Evolutionary conservation across 768 basidiomycete species (phyloP).

Genomic region (Suillus hirtellus): DNA sequence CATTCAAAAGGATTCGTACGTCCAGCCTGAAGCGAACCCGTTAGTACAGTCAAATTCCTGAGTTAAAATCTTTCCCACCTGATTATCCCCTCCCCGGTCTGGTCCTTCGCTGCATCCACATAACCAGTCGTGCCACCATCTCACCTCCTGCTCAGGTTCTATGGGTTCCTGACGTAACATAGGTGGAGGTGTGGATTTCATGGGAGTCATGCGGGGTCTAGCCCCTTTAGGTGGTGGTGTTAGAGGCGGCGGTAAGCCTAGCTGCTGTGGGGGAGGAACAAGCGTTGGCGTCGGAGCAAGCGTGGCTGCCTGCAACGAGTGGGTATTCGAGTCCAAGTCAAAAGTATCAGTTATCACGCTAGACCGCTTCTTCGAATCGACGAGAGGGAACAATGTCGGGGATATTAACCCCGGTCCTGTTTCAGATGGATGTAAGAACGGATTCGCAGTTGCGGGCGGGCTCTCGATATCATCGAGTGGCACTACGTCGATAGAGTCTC

Average conservation of each 20-base stretch:
- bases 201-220: slow-evolving; percentile 37
- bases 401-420: not conserved
- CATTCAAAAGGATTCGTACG: slow-evolving; percentile 66
- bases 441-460: slow-evolving; percentile 46
- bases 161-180: slow-evolving; percentile 28
- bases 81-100: slow-evolving; percentile 69
- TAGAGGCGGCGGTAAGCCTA: slow-evolving; percentile 63
- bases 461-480: slow-evolving; percentile 54
- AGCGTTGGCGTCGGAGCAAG: slow-evolving; percentile 24
- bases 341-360: slow-evolving; percentile 21
- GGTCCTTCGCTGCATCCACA: slow-evolving; percentile 79
- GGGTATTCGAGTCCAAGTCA: not conserved
- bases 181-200: slow-evolving; percentile 37
- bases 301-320: slow-evolving; percentile 19
- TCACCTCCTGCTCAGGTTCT: slow-evolving; percentile 37
- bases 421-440: slow-evolving; percentile 41
- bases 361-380: slow-evolving; percentile 34
- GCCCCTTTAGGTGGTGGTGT: slow-evolving; percentile 50
- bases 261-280: slow-evolving; percentile 51
- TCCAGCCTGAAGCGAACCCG: slow-evolving; percentile 52
- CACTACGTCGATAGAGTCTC: slow-evolving; percentile 53
- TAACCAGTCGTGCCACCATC: slow-evolving; percentile 88
- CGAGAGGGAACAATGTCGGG: slow-evolving; percentile 33
- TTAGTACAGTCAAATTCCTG: slow-evolving; percentile 5
- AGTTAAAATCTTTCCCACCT: slow-evolving; percentile 44